Evolutionary conservation across 495 filamentous ascomycete species (phyloP).

Genomic region (Jackrogersella minutella): DNA sequence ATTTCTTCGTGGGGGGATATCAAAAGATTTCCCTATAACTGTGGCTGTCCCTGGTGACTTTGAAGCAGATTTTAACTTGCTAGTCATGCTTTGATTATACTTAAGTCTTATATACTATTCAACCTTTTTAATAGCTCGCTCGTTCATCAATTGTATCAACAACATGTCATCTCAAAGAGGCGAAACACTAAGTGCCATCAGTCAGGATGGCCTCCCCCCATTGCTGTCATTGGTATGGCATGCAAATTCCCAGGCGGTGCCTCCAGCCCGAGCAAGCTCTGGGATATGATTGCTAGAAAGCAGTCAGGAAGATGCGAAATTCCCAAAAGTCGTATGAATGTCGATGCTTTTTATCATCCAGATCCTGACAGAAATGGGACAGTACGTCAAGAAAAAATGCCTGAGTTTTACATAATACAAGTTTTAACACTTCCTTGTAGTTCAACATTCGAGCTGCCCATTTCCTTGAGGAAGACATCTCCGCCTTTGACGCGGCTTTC

Average conservation of each 20-base stretch:
- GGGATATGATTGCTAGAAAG: constrained; percentile 57
- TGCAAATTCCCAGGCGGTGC: constrained; percentile 61
- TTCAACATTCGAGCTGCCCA: constrained; percentile 13
- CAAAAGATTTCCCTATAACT: not conserved
- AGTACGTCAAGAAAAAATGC: not conserved
- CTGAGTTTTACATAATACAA: not conserved
- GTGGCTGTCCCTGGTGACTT: not conserved
- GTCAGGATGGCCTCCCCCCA: constrained; percentile 28
- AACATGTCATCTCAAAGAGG: constrained; percentile 6
- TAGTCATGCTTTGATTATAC: not conserved
- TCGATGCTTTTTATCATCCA: constrained; percentile 49
- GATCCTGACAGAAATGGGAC: constrained; percentile 17
- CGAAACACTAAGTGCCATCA: not conserved
- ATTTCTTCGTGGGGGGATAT: not conserved
- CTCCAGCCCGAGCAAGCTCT: constrained; percentile 54
- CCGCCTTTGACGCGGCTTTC: constrained; percentile 59
- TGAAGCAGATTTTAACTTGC: not conserved
- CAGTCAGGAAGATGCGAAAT: constrained; percentile 49
- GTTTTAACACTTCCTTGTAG: not conserved
- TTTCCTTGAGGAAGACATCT: constrained; percentile 33
- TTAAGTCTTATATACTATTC: not conserved
- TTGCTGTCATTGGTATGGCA: constrained; percentile 60
- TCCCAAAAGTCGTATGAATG: constrained; percentile 52
- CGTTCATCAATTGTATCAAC: constrained; percentile 1
- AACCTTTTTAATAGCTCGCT: not conserved